Percentiles rank a stretch among this genome's conserved stretches.
Evolutionary conservation across 768 basidiomycete genomes (phyloP).

Genomic region (Suillus fuscotomentosus): DNA sequence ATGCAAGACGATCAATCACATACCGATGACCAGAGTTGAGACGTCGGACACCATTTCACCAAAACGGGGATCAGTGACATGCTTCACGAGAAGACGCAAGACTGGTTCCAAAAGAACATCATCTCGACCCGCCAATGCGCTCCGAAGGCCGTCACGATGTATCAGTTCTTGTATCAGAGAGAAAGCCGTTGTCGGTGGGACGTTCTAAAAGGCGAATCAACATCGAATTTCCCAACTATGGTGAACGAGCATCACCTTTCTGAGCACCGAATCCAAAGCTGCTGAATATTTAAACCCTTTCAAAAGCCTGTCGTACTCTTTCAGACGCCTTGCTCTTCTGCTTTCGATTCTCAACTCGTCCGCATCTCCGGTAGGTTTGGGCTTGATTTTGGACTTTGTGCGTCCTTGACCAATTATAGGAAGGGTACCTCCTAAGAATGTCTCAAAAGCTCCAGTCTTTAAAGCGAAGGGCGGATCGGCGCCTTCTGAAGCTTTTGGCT

Average conservation of each 20-base stretch:
- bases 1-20: constrained; percentile 21
- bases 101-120: constrained; percentile 93
- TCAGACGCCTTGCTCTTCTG: constrained; percentile 65
- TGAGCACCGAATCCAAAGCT: constrained; percentile 88
- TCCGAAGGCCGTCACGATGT: constrained; percentile 84
- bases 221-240: not conserved
- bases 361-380: constrained; percentile 55
- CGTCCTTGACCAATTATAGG: constrained; percentile 56
- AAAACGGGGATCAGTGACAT: constrained; percentile 88
- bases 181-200: constrained; percentile 83
- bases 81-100: constrained; percentile 79
- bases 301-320: constrained; percentile 85
- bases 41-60: constrained; percentile 87
- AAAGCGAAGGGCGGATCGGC: constrained; percentile 38
- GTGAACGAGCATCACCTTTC: constrained; percentile 54
- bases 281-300: constrained; percentile 94
- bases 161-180: constrained; percentile 91
- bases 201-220: constrained; percentile 48
- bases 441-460: constrained; percentile 61
- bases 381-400: constrained; percentile 45
- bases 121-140: constrained; percentile 86
- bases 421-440: constrained; percentile 57
- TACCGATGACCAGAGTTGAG: constrained; percentile 79
- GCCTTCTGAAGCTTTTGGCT: constrained; percentile 67
- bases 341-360: constrained; percentile 81